Evolutionary conservation across 495 filamentous ascomycete genomes (phyloP).

Genomic region (Cudoniella acicularis): DNA sequence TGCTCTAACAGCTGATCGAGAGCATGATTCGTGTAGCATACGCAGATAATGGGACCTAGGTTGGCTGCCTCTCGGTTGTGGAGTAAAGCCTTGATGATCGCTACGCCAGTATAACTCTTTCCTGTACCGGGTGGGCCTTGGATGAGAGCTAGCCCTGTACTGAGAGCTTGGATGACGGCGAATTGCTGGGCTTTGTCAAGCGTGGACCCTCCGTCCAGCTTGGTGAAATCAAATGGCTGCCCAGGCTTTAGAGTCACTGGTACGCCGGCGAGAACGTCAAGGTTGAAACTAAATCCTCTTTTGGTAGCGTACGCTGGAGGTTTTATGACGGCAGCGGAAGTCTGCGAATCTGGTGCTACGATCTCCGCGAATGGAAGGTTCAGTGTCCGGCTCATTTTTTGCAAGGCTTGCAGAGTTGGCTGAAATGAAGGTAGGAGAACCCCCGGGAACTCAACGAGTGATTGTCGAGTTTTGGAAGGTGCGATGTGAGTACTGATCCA

Average conservation of each 20-base stretch:
- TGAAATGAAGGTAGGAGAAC: slow-evolving; percentile 65
- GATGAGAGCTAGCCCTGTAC: slow-evolving; percentile 56
- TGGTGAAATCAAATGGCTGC: slow-evolving; percentile 36
- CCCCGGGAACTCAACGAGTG: slow-evolving; percentile 67
- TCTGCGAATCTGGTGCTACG: slow-evolving; percentile 40
- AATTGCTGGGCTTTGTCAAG: slow-evolving; percentile 58
- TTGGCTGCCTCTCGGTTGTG: slow-evolving; percentile 44
- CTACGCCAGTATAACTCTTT: slow-evolving; percentile 47
- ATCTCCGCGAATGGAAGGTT: slow-evolving; percentile 59
- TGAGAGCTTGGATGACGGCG: slow-evolving; percentile 54
- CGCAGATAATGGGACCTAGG: slow-evolving; percentile 63
- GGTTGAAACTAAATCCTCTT: slow-evolving; percentile 49
- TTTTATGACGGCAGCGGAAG: slow-evolving; percentile 28
- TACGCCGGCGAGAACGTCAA: slow-evolving; percentile 41
- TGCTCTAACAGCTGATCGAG: slow-evolving; percentile 71
- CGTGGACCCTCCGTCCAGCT: slow-evolving; percentile 38
- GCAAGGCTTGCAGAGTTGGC: slow-evolving; percentile 60
- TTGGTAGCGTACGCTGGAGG: slow-evolving; percentile 51
- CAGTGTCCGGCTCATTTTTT: slow-evolving; percentile 47
- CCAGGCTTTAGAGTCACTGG: slow-evolving; percentile 32
- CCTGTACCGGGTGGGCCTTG: slow-evolving; percentile 84
- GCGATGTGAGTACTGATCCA: slow-evolving; percentile 22
- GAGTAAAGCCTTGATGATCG: slow-evolving; percentile 59
- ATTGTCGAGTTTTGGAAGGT: slow-evolving; percentile 25
- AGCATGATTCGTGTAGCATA: slow-evolving; percentile 71